Percentiles rank a stretch among this genome's conserved stretches.
Conservation (phyloP, 768 basidiomycete species). For the Russula sp. region DNA sequence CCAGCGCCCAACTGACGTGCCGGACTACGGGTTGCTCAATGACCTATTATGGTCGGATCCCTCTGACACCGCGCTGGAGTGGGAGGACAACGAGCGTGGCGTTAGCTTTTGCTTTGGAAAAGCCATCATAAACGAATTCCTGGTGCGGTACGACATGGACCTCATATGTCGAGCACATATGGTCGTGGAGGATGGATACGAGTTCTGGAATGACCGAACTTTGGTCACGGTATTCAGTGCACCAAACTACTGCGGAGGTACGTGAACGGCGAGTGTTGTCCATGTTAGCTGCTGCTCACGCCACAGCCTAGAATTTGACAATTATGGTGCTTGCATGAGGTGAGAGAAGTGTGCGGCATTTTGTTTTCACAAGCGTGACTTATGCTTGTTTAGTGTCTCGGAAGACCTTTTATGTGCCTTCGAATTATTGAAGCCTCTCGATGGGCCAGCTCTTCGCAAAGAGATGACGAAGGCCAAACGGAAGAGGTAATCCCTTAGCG, state of each 20-base stretch:
- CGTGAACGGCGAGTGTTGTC: conserved; percentile 32
- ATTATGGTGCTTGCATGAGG: conserved; percentile 96
- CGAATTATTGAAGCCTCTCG: conserved; percentile 92
- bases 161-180: conserved; percentile 99
- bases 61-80: conserved; percentile 93
- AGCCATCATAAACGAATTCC: conserved; percentile 92
- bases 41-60: conserved; percentile 98
- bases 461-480: conserved; percentile 99
- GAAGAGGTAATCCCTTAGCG: conserved; percentile 60
- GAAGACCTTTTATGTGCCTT: conserved; percentile 97
- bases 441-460: conserved; percentile 90
- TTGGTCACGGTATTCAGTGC: conserved; percentile 98
- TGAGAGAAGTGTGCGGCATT: conserved; percentile 31
- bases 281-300: conserved; percentile 21
- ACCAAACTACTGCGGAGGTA: conserved; percentile 94
- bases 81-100: conserved; percentile 99
- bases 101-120: conserved; percentile 99
- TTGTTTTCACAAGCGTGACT: neutral
- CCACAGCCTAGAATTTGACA: conserved; percentile 73
- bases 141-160: conserved; percentile 96
- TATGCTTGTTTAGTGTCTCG: conserved; percentile 58
- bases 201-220: conserved; percentile 99
- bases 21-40: conserved; percentile 95
- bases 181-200: conserved; percentile 99
- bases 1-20: conserved; percentile 96